These are phyloP conservation scores for Rhizophagus sp. DNA, from an alignment of 192 early-diverging fungal genomes.

Conservation along the genomic window DNA sequence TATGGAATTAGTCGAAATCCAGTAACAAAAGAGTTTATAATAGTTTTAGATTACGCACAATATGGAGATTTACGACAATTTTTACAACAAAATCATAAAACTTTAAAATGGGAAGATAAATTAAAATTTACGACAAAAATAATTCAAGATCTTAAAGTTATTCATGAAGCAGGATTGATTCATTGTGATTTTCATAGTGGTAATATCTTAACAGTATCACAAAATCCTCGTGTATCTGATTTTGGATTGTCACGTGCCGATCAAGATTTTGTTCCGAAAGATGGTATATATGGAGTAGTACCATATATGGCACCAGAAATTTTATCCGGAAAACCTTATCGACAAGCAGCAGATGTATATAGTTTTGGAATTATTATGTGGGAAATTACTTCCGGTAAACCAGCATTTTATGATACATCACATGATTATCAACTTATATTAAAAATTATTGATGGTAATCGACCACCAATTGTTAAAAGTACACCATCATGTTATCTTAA, in stretches of 20 bases:
- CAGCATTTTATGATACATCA: conserved; percentile 25
- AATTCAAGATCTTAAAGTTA: conserved; percentile 1
- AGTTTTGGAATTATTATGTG: conserved; percentile 49
- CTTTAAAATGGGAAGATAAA: conserved; percentile 4
- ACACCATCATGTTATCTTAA: conserved; percentile 1
- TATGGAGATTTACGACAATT: background rate
- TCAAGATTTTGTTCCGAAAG: background rate
- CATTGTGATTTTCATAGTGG: conserved; percentile 11
- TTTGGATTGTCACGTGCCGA: conserved; percentile 38
- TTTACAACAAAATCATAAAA: conserved; percentile 8
- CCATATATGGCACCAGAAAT: conserved; percentile 13
- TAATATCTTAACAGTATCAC: conserved; percentile 7
- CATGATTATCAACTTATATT: background rate
- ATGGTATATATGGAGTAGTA: background rate
- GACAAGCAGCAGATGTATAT: conserved; percentile 39
- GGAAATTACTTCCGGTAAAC: conserved; percentile 40
- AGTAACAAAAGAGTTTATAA: background rate
- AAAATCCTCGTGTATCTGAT: conserved; percentile 26
- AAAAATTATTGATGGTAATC: conserved; percentile 6
- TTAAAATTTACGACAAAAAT: background rate
- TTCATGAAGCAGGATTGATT: background rate
- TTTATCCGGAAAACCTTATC: background rate
- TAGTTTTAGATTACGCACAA: conserved; percentile 4
- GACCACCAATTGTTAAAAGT: background rate
- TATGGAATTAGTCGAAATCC: conserved; percentile 12